Conservation (phyloP, 805 yeast species). For the Martiniozyma abietophila region DNA sequence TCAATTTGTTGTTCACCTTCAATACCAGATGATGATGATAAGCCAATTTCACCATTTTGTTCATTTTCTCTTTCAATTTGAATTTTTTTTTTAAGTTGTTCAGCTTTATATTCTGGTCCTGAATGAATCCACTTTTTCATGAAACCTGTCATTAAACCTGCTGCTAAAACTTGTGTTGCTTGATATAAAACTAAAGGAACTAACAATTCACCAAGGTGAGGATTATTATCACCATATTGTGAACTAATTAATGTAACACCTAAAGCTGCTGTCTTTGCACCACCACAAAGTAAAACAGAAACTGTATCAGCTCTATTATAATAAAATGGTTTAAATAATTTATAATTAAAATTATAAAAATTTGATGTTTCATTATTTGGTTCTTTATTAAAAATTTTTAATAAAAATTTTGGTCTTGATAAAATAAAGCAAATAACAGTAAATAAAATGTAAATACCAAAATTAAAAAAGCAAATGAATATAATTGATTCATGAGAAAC, state of each 20-base stretch:
- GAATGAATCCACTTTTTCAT: conserved; percentile 62
- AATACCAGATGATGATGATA: too few species aligned
- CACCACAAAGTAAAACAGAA: conserved; percentile 77
- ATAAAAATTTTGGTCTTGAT: conserved; percentile 50
- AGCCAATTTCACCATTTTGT: too few species aligned
- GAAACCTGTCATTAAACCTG: conserved; percentile 57
- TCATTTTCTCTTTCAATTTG: too few species aligned
- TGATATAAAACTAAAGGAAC: conserved; percentile 83
- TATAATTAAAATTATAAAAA: conserved; percentile 37
- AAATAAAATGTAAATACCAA: conserved; percentile 71
- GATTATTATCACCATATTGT: conserved; percentile 51
- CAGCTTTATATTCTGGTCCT: too few species aligned
- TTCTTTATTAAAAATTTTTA: conserved; percentile 31
- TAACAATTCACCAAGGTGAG: conserved; percentile 57
- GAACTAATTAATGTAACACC: conserved; percentile 73
- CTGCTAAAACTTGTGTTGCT: conserved; percentile 78
- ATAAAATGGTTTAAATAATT: conserved; percentile 52
- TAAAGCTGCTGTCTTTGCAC: conserved; percentile 88
- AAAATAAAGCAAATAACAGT: conserved; percentile 50
- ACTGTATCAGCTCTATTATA: conserved; percentile 66
- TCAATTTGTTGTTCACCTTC: too few species aligned
- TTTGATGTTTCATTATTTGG: conserved; percentile 40
- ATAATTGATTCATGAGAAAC: conserved; percentile 49
- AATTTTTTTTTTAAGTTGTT: too few species aligned
- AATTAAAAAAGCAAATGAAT: conserved; percentile 72